These are phyloP conservation scores for Podospora tetraspora DNA, from an alignment of 495 filamentous ascomycete species.

Conservation along the genomic window DNA sequence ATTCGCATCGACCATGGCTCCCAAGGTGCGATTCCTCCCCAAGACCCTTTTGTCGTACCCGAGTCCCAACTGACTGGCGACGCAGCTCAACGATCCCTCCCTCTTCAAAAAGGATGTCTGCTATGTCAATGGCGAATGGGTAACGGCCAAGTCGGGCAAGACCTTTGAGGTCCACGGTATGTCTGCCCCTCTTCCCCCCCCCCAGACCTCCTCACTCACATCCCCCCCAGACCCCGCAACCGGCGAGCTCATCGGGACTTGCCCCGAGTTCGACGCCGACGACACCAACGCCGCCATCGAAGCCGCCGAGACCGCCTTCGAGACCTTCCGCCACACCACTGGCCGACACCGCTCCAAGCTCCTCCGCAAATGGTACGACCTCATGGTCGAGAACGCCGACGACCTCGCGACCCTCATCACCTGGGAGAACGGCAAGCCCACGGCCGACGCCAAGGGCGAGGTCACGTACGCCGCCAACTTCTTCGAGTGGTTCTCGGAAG, in stretches of 20 bases:
- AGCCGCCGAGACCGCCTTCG: constrained; percentile 69
- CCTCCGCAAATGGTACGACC: constrained; percentile 83
- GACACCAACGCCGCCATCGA: constrained; percentile 77
- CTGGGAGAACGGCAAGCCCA: constrained; percentile 72
- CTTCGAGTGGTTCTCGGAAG: constrained; percentile 79
- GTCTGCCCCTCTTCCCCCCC: background rate
- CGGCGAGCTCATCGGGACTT: constrained; percentile 70
- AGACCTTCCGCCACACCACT: constrained; percentile 65
- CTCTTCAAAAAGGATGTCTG: constrained; percentile 72
- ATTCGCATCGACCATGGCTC: constrained; percentile 40
- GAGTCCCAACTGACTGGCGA: background rate
- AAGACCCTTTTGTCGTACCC: constrained; percentile 24
- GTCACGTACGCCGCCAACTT: constrained; percentile 68
- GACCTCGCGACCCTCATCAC: constrained; percentile 89
- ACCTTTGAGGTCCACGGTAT: constrained; percentile 75
- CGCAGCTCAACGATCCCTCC: constrained; percentile 69
- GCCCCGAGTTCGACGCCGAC: constrained; percentile 69
- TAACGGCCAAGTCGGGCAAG: constrained; percentile 65
- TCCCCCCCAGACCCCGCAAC: constrained; percentile 64
- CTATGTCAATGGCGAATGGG: constrained; percentile 85
- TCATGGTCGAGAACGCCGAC: constrained; percentile 80
- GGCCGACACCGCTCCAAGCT: constrained; percentile 77
- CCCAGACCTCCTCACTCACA: background rate
- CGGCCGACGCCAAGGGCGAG: constrained; percentile 69
- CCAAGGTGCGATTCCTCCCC: constrained; percentile 31